Base-by-base conservation (phyloP, 257 asterid species). In the Anisodus tanguticus region DNA sequence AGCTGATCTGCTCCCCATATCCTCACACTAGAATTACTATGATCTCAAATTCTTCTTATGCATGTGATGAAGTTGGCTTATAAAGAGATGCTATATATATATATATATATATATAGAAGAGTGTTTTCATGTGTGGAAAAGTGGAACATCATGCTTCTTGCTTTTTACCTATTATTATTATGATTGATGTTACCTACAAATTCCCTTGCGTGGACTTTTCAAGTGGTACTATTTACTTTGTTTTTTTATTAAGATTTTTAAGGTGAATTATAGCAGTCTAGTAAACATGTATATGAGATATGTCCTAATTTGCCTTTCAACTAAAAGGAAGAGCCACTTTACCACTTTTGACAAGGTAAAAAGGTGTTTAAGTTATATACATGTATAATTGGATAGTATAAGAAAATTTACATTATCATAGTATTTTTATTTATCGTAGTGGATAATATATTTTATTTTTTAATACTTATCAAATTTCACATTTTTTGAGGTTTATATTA, bases 1-100 rank as follows among this genome's bases (percentile, higher is more conserved):
- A n/a, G 53, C 62, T 2, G 83, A 82, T n/a, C 11, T 53, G 11
- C 62, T 85, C 84, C 83, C 88, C 94, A 90, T 92, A 4, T 41
- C 45, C 45, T 3, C 45, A 41, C 45, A 41, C 45, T 41, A 41
- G 4, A 41, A 6, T 41, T 41, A 41, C 45, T 41, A 41, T 41
- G 45, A 41, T 41, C 45, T 41, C 45, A 41, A 41, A 41, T 41
- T 41, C 45, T 41, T 5, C 4, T 3, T 41, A 41, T 41, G 45
- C 45, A 66, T 31, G 19, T 1, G 45, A 66, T 66, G 72, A 12
- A 45, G 35, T 66, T 31, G 43, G 45, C 71, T 31, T 31, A 64
- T 66, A 17, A 53, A 53, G 64, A 13, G 4, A 53, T 76, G 45
- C 0, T 15, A 58, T 17, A 17, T 16, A 5, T 4, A 58, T 15